phyloP scores from a whole-genome alignment of 2,329 filamentous ascomycete genomes.

The Shiraia sp. region DNA sequence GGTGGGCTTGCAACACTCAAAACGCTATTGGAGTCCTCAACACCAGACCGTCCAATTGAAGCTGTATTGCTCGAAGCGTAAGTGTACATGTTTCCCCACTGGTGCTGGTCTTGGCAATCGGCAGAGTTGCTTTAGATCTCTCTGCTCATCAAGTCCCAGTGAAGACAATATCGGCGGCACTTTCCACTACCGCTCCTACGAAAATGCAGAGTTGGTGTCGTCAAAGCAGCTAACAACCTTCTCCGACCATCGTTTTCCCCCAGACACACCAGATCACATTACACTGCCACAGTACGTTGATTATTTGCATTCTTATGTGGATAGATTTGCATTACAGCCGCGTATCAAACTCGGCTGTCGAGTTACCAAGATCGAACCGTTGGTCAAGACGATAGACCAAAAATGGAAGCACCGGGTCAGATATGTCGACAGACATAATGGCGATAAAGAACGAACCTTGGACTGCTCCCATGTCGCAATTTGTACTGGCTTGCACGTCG shows the following conservation, averaged over 20 bases:
- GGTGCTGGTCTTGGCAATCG: neutral
- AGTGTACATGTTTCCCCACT: neutral
- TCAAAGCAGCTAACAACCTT: conserved; percentile 57
- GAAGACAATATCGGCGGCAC: conserved; percentile 53
- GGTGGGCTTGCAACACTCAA: conserved; percentile 34
- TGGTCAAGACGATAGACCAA: conserved; percentile 17
- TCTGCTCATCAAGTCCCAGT: too few species aligned
- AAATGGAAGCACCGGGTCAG: conserved; percentile 35
- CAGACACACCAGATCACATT: conserved; percentile 44
- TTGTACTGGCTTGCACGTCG: conserved; percentile 37
- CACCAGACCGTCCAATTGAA: conserved; percentile 43
- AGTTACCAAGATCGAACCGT: conserved; percentile 25
- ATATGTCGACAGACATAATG: conserved; percentile 20
- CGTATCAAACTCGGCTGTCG: conserved; percentile 31
- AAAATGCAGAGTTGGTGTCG: conserved; percentile 56
- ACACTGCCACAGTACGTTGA: conserved; percentile 38
- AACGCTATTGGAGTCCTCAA: conserved; percentile 37
- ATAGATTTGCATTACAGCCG: conserved; percentile 26
- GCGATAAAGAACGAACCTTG: conserved; percentile 19
- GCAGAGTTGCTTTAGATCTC: conserved; percentile 3
- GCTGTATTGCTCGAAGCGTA: conserved; percentile 51
- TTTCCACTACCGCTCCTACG: conserved; percentile 54
- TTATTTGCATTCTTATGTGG: conserved; percentile 34
- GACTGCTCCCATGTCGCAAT: conserved; percentile 37
- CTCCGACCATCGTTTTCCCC: conserved; percentile 53